These are phyloP conservation scores for Penicillium mononematosum DNA, from an alignment of 495 filamentous ascomycete genomes.

Conservation along the genomic window DNA sequence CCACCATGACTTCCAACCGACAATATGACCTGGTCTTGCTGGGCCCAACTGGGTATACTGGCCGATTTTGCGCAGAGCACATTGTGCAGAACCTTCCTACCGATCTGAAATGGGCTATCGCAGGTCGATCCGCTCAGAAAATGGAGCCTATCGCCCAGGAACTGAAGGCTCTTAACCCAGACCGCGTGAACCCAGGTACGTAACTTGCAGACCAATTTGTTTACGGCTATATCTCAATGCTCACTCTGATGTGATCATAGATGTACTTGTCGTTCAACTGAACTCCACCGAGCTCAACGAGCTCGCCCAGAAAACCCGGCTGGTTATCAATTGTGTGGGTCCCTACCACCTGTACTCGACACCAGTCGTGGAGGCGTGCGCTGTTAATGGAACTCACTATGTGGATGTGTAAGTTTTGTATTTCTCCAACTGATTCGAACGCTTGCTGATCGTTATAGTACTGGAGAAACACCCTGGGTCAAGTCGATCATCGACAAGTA, in stretches of 20 bases:
- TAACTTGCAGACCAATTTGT: neutral
- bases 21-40: slow-evolving; percentile 83
- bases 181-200: slow-evolving; percentile 67
- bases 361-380: slow-evolving; percentile 83
- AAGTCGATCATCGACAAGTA: slow-evolving; percentile 78
- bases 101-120: slow-evolving; percentile 83
- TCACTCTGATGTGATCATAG: slow-evolving; percentile 13
- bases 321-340: slow-evolving; percentile 82
- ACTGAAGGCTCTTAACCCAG: slow-evolving; percentile 63
- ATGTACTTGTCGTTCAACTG: slow-evolving; percentile 59
- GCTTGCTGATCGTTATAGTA: slow-evolving; percentile 41
- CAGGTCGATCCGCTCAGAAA: slow-evolving; percentile 75
- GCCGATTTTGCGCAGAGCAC: slow-evolving; percentile 72
- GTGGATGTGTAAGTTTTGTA: slow-evolving; percentile 60
- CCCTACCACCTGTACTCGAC: slow-evolving; percentile 80
- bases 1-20: slow-evolving; percentile 44
- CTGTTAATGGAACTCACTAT: slow-evolving; percentile 84
- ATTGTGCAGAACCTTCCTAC: slow-evolving; percentile 73
- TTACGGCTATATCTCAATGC: neutral
- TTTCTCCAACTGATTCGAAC: neutral
- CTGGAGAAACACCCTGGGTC: slow-evolving; percentile 84
- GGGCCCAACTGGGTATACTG: slow-evolving; percentile 87
- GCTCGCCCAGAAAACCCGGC: slow-evolving; percentile 70
- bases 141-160: slow-evolving; percentile 65
- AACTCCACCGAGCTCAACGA: slow-evolving; percentile 58